Conservation (phyloP, 306 rosid genomes). For the Senna tora region DNA sequence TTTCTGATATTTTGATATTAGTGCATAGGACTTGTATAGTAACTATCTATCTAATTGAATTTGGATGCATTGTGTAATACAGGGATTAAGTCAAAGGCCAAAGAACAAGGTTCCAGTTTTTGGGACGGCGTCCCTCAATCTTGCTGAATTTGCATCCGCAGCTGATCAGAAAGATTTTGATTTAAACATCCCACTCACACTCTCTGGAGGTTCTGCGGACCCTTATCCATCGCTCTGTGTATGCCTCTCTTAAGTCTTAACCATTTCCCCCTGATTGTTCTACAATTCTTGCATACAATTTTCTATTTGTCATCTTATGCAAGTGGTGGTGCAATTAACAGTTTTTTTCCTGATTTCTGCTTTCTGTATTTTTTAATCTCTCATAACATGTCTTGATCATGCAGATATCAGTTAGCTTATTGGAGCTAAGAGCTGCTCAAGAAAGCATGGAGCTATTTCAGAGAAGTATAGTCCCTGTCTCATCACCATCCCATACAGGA, state of each 20-base stretch:
- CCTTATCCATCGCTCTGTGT: conserved; percentile 69
- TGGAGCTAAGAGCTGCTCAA: conserved; percentile 75
- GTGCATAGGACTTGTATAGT: background rate
- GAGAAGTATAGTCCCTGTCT: conserved; percentile 63
- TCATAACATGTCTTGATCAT: conserved; percentile 31
- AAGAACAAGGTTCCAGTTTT: conserved; percentile 71
- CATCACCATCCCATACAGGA: conserved; percentile 59
- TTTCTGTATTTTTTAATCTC: background rate
- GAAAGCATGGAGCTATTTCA: conserved; percentile 68
- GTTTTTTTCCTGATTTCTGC: background rate
- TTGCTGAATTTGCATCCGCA: conserved; percentile 78
- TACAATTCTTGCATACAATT: background rate
- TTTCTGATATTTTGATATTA: background rate
- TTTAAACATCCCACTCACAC: conserved; percentile 65
- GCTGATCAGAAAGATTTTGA: conserved; percentile 77
- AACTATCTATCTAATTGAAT: conserved; percentile 5
- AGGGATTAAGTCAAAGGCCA: conserved; percentile 81
- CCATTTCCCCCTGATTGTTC: background rate
- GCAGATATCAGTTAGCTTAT: conserved; percentile 79
- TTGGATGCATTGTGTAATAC: conserved; percentile 31
- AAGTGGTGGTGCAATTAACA: background rate
- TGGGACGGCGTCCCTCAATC: conserved; percentile 82
- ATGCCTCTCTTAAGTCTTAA: conserved; percentile 33
- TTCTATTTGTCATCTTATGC: background rate
- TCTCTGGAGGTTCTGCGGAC: conserved; percentile 57